These are phyloP conservation scores for Phytophthora pistaciae DNA, from an alignment of 352 stramenopile species.

Conservation along the genomic window DNA sequence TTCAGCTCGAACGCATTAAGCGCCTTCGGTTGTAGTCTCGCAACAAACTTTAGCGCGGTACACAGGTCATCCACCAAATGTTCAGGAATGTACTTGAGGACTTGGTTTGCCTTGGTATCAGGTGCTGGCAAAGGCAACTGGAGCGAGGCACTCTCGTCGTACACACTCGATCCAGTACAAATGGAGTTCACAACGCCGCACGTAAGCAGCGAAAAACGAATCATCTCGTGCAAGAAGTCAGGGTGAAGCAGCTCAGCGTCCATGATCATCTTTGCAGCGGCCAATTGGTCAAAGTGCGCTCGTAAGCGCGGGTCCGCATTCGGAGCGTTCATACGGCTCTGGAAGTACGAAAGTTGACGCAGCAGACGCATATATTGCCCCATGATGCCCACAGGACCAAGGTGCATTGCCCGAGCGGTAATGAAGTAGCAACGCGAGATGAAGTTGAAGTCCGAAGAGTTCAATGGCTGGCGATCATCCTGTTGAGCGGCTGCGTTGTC, in stretches of 20 bases:
- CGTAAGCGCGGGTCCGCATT: slow-evolving; percentile 74
- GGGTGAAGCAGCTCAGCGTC: slow-evolving; percentile 83
- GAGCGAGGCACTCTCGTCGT: slow-evolving; percentile 25
- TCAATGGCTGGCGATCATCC: slow-evolving; percentile 33
- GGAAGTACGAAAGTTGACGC: slow-evolving; percentile 91
- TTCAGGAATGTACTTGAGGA: slow-evolving; percentile 92
- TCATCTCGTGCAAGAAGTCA: slow-evolving; percentile 80
- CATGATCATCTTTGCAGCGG: slow-evolving; percentile 80
- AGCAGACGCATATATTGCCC: slow-evolving; percentile 89
- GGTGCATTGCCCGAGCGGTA: slow-evolving; percentile 91
- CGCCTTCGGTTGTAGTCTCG: slow-evolving; percentile 85
- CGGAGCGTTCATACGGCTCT: slow-evolving; percentile 77
- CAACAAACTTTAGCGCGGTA: slow-evolving; percentile 92
- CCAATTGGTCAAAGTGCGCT: slow-evolving; percentile 80
- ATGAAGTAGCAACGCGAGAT: slow-evolving; percentile 98
- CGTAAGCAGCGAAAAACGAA: slow-evolving; percentile 79
- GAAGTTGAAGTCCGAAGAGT: slow-evolving; percentile 93
- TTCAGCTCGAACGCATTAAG: slow-evolving; percentile 89
- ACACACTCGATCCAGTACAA: slow-evolving; percentile 41
- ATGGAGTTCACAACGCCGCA: slow-evolving; percentile 66
- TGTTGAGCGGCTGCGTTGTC: slow-evolving; percentile 15
- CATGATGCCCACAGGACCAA: slow-evolving; percentile 91
- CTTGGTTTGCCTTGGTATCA: slow-evolving; percentile 31
- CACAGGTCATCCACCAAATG: slow-evolving; percentile 97
- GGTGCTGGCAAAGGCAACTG: slow-evolving; percentile 52